Evolutionary conservation across 306 rosid species (phyloP).

Genomic region (Elaeagnus macrophylla): DNA sequence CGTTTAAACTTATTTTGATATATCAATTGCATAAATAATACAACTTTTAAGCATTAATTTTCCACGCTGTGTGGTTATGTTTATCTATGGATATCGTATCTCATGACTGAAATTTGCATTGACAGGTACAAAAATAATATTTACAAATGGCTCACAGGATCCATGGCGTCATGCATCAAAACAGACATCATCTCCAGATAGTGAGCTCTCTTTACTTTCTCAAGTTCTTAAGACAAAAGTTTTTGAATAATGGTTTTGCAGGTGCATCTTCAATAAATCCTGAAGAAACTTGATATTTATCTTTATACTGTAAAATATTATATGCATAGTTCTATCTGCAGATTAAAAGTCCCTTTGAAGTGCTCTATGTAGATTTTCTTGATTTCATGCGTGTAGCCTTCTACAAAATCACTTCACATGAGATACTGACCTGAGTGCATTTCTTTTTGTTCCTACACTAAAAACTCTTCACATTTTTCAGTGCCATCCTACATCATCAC

Average conservation of each 20-base stretch:
- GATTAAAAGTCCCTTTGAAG: not conserved
- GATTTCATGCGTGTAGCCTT: not conserved
- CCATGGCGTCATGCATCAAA: slow-evolving; percentile 98
- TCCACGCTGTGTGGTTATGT: not conserved
- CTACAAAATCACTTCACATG: not conserved
- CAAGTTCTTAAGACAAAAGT: not conserved
- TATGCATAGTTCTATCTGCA: too few species aligned
- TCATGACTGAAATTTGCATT: slow-evolving; percentile 15
- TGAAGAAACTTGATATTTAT: too few species aligned
- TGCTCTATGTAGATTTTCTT: not conserved
- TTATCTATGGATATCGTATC: not conserved
- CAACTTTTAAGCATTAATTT: too few species aligned
- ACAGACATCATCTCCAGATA: slow-evolving; percentile 62
- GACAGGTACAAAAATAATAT: slow-evolving; percentile 78
- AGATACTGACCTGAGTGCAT: not conserved
- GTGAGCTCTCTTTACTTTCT: slow-evolving; percentile 44
- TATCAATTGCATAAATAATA: not conserved
- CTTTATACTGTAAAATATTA: too few species aligned
- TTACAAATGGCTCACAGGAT: slow-evolving; percentile 91
- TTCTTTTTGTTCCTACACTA: not conserved
- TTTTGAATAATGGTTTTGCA: not conserved
- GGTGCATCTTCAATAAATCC: not conserved
- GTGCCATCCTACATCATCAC: slow-evolving; percentile 78
- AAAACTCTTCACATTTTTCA: slow-evolving; percentile 25
- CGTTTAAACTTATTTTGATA: too few species aligned